Evolutionary conservation across 2,329 filamentous ascomycete genomes (phyloP).

Genomic region (Penicillium sp.): DNA sequence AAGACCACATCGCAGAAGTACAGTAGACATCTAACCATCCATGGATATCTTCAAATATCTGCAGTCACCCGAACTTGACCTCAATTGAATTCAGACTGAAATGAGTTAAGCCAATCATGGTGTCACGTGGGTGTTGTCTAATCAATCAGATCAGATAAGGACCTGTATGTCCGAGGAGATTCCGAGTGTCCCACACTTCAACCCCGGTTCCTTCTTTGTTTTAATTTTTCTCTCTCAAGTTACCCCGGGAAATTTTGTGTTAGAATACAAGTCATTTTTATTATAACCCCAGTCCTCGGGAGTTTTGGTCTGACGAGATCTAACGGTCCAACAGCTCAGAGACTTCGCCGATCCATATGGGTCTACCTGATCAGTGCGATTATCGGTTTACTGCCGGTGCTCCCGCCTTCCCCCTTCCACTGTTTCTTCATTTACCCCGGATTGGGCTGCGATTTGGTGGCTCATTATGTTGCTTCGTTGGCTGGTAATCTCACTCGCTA

Average conservation of each 20-base stretch:
- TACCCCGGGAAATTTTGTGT: neutral
- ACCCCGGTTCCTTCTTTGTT: neutral
- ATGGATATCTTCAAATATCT: too few relatives aligned
- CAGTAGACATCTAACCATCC: too few relatives aligned
- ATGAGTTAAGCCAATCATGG: neutral
- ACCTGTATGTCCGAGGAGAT: neutral
- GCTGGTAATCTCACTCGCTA: slow-evolving; percentile 16
- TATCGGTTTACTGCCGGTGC: slow-evolving; percentile 5
- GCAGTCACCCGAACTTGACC: too few relatives aligned
- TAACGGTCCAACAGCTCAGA: slow-evolving; percentile 1
- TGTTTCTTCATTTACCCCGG: neutral
- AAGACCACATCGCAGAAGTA: too few relatives aligned
- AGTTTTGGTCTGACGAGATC: neutral
- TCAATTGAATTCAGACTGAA: neutral
- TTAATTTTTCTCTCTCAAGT: neutral
- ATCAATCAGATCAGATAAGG: slow-evolving; percentile 20
- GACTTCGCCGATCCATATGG: slow-evolving; percentile 11
- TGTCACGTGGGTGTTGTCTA: slow-evolving; percentile 10
- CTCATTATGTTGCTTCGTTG: slow-evolving; percentile 22
- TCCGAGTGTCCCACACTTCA: neutral
- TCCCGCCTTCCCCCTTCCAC: slow-evolving; percentile 13
- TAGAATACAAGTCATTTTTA: neutral
- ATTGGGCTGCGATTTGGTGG: neutral
- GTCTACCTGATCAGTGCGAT: slow-evolving; percentile 12
- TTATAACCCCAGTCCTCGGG: too few relatives aligned